Conservation (phyloP, 768 basidiomycete genomes). For the Tulasnella sp. region DNA sequence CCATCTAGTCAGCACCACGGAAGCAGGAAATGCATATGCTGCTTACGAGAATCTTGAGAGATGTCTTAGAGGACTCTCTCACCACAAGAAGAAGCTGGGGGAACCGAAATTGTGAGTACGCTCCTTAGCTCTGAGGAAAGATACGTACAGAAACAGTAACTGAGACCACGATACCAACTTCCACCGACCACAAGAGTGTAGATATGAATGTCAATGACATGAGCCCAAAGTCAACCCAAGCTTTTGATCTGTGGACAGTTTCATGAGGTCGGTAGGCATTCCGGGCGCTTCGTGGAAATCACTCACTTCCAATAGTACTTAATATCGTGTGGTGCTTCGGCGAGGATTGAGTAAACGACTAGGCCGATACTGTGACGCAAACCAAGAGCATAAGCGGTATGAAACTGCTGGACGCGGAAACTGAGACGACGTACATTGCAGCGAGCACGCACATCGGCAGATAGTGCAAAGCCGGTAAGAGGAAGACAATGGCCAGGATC, state of each 20-base stretch:
- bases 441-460: conserved; percentile 86
- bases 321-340: conserved; percentile 82
- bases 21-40: background rate
- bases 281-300: background rate
- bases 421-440: conserved; percentile 54
- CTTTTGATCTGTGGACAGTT: conserved; percentile 56
- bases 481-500: conserved; percentile 79
- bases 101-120: conserved; percentile 35
- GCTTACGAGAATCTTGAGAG: conserved; percentile 83
- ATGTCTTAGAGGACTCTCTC: conserved; percentile 75
- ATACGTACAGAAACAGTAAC: conserved; percentile 59
- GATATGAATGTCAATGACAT: conserved; percentile 83
- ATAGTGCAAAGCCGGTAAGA: conserved; percentile 76
- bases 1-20: background rate
- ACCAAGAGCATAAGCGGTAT: background rate
- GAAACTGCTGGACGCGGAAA: background rate
- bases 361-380: conserved; percentile 55
- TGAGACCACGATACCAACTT: conserved; percentile 86
- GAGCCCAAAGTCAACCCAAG: conserved; percentile 84
- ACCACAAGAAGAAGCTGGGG: conserved; percentile 68
- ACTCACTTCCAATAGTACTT: conserved; percentile 72
- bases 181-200: conserved; percentile 84
- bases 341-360: conserved; percentile 75
- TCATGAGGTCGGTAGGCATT: background rate
- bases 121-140: conserved; percentile 32